Percentiles rank a stretch among this genome's conserved stretches.
These are phyloP conservation scores for Myochromella boudieri DNA, from an alignment of 768 basidiomycete genomes.

Conservation along the genomic window DNA sequence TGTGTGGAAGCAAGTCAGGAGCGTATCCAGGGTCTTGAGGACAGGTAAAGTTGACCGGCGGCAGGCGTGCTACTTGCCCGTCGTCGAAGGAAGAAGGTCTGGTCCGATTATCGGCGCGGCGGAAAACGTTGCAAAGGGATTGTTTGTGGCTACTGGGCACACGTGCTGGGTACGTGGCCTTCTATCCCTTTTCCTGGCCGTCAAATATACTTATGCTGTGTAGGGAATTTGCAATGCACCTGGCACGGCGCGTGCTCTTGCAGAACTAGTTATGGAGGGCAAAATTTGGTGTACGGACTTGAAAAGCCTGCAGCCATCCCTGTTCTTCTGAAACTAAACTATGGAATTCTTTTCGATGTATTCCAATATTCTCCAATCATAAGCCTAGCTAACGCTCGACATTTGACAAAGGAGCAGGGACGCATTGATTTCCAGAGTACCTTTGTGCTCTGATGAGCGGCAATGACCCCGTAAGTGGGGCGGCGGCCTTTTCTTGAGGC, in stretches of 20 bases:
- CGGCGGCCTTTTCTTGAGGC: not conserved
- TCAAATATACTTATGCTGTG: too few relatives aligned
- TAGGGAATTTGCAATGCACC: constrained; percentile 84
- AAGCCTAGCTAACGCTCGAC: too few relatives aligned
- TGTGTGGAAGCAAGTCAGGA: constrained; percentile 54
- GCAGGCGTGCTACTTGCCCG: constrained; percentile 81
- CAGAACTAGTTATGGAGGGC: constrained; percentile 72
- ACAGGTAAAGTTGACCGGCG: constrained; percentile 49
- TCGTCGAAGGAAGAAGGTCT: constrained; percentile 46
- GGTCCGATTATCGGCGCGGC: constrained; percentile 77
- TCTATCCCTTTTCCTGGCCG: not conserved
- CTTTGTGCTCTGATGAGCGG: constrained; percentile 1
- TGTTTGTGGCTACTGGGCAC: constrained; percentile 77
- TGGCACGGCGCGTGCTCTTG: constrained; percentile 74
- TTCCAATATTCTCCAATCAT: not conserved
- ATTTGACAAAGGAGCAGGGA: too few relatives aligned
- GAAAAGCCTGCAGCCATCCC: constrained; percentile 42
- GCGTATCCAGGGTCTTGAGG: constrained; percentile 57
- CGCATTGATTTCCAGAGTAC: not conserved
- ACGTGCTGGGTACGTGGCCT: constrained; percentile 68
- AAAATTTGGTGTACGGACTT: constrained; percentile 57
- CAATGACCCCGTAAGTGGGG: not conserved
- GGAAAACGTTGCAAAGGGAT: constrained; percentile 50
- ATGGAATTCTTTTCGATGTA: not conserved
- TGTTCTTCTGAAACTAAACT: constrained; percentile 26